These are phyloP conservation scores for Fusarium hainanense DNA, from an alignment of 2,329 filamentous ascomycete genomes.

Conservation along the genomic window DNA sequence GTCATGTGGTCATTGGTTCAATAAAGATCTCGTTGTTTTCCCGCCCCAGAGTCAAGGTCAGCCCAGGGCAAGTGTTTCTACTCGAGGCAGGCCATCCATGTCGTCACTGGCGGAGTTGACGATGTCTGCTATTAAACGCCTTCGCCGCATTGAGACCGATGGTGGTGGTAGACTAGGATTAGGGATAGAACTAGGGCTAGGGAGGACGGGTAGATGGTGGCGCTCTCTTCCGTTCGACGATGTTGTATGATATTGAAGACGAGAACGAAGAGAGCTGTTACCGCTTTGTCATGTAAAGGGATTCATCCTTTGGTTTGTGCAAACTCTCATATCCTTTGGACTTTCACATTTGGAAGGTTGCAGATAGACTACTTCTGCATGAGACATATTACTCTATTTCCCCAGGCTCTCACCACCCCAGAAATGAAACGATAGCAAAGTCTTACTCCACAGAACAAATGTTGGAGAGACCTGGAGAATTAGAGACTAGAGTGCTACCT, in stretches of 20 bases:
- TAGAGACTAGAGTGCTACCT: background rate
- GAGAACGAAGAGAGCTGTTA: background rate
- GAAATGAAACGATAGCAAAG: background rate
- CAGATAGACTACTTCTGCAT: background rate
- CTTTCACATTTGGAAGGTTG: background rate
- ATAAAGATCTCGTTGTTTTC: background rate
- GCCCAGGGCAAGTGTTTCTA: background rate
- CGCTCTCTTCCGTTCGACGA: background rate
- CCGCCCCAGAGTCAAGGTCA: background rate
- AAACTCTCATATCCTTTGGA: background rate
- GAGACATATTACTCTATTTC: background rate
- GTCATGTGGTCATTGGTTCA: slow-evolving; percentile 20
- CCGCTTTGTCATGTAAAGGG: background rate
- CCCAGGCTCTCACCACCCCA: background rate
- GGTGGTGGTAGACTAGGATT: background rate
- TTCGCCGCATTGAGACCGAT: slow-evolving; percentile 14
- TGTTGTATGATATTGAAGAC: background rate
- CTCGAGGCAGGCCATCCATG: background rate
- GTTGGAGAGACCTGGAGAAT: slow-evolving; percentile 10
- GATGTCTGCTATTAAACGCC: slow-evolving; percentile 8
- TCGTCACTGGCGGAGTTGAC: slow-evolving; percentile 17
- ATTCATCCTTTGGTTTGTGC: background rate
- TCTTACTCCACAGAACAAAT: background rate
- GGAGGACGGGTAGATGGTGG: slow-evolving; percentile 4
- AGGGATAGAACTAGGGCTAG: background rate